phyloP scores from a whole-genome alignment of 1,139 yeast species.

The Debaryomycetaceae sp. region DNA sequence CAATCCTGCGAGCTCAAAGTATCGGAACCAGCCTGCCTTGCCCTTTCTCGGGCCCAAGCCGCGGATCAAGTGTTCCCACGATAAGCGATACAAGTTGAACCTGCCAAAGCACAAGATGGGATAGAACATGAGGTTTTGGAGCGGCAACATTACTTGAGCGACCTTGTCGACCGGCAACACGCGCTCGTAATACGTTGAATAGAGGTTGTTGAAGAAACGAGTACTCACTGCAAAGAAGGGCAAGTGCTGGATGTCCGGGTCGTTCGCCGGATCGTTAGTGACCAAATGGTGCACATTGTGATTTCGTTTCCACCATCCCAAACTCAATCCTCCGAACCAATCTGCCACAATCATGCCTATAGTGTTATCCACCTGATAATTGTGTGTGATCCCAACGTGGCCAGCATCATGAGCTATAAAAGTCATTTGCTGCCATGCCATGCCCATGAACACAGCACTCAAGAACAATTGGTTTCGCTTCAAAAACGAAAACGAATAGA shows the following conservation, averaged over 20 bases:
- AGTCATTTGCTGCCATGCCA: constrained; percentile 85
- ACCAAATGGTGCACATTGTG: constrained; percentile 85
- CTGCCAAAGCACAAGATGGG: constrained; percentile 77
- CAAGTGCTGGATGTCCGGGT: constrained; percentile 87
- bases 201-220: constrained; percentile 53
- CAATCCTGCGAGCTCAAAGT: constrained; percentile 64
- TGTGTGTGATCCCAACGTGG: constrained; percentile 72
- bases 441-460: constrained; percentile 60
- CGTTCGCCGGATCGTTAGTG: constrained; percentile 87
- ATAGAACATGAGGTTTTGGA: constrained; percentile 66
- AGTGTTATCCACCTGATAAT: constrained; percentile 66
- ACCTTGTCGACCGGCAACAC: constrained; percentile 54
- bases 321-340: constrained; percentile 75
- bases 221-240: constrained; percentile 86
- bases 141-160: constrained; percentile 46
- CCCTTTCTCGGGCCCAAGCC: constrained; percentile 78
- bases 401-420: constrained; percentile 90
- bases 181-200: constrained; percentile 71
- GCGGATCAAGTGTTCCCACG: constrained; percentile 62
- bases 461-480: constrained; percentile 32
- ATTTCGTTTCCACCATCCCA: constrained; percentile 93
- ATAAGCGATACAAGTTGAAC: constrained; percentile 69
- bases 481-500: constrained; percentile 40
- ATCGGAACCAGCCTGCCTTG: constrained; percentile 78
- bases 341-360: constrained; percentile 68